These are phyloP conservation scores for Ogataea nakhonphanomensis DNA, from an alignment of 805 yeast species.

Conservation along the genomic window DNA sequence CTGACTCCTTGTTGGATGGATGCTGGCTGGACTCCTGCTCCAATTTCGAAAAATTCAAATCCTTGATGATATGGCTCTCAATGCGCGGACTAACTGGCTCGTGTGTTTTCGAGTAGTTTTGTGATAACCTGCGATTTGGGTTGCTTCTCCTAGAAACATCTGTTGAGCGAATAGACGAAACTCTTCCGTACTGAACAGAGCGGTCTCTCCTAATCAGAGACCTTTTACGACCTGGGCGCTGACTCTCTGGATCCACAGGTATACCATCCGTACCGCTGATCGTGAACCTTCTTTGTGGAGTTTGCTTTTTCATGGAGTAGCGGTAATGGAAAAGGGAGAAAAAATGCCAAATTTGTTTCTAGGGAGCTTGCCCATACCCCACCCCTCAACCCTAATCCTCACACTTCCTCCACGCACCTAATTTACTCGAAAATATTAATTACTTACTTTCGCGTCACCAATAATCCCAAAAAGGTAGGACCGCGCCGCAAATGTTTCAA, in stretches of 20 bases:
- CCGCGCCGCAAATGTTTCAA: constrained; percentile 12
- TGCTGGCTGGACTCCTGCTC: too few species aligned
- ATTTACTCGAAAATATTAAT: constrained; percentile 4
- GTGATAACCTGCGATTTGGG: neutral
- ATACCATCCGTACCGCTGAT: constrained; percentile 1
- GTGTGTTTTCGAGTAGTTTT: neutral
- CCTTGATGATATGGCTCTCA: neutral
- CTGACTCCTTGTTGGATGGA: too few species aligned
- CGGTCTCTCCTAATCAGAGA: constrained; percentile 87
- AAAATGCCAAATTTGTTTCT: constrained; percentile 1
- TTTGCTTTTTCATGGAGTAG: constrained; percentile 5
- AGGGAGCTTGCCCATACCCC: neutral
- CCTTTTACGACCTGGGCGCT: constrained; percentile 46
- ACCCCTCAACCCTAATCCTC: neutral
- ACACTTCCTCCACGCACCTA: neutral
- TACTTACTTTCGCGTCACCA: constrained; percentile 11
- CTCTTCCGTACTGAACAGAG: constrained; percentile 7
- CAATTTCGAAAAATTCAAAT: neutral
- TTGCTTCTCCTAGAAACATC: neutral
- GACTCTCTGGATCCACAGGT: constrained; percentile 31
- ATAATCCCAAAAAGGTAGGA: constrained; percentile 10
- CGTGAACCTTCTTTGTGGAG: constrained; percentile 3
- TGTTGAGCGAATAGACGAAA: constrained; percentile 3
- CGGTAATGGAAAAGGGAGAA: constrained; percentile 9
- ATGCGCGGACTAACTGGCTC: neutral